Base-by-base conservation (phyloP, 257 asterid genomes). In the Marsdenia floribunda region DNA sequence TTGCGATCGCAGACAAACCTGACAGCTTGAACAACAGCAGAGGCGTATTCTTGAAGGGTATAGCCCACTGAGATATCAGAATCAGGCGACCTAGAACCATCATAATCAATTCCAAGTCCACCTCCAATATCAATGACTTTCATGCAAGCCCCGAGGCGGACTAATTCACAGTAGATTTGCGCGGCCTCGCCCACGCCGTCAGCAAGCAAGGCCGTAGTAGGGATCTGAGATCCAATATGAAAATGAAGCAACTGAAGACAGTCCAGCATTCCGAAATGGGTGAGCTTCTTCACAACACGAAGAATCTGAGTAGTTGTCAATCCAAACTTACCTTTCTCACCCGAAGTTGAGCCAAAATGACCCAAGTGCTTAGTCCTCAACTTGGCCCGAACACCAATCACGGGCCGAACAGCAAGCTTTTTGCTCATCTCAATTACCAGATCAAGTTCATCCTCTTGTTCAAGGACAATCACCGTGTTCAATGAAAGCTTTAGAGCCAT, bases 291-390 rank as follows among this genome's bases (percentile, higher is more conserved):
- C 64, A 95, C 96, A 46, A 95, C 96, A 26, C 92, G 93, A 50
- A 95, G 85, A 75, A 92, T 87, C 81, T 95, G 98, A 29, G 91
- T 82, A 0, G 97, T 88, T 3, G 92, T 95, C 29, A 95, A 84
- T 38, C 99, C 99, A 60, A 95, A 95, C 52, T 95, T 95, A 1
- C 99, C 98, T 72, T 89, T 95, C 87, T 95, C 99, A 0, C 99
- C 98, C 0, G 99, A 95, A 18, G 99, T 95, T 14, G 99, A 90
- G n/a, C 99, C 99, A 5, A 95, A 95, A 80, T 95, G 99, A 16
- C 99, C 98, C 0, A 94, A 74, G 74, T 95, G 99, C 84, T 86
- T 92, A 16, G 98, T 95, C 82, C 98, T 87, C 72, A 95, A 89
- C 93, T 95, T 92, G 29, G 99, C 98, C 61, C 98, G 88, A 26